These are phyloP conservation scores for Aspergillus clavatus DNA, from an alignment of 2,329 filamentous ascomycete species.

Conservation along the genomic window DNA sequence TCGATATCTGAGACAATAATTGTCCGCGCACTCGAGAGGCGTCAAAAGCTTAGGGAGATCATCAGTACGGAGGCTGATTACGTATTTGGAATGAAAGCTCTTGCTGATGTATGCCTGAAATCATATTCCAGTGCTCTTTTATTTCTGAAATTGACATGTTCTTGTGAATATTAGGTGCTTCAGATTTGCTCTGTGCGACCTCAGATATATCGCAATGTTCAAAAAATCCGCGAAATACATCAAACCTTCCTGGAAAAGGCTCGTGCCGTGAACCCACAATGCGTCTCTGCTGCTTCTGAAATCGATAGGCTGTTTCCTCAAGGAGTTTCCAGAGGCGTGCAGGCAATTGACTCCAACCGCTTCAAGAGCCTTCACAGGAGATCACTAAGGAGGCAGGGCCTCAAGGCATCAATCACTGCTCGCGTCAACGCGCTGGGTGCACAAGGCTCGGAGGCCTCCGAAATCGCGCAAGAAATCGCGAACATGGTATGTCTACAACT, in stretches of 20 bases:
- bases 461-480: slow-evolving; percentile 52
- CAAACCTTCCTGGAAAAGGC: slow-evolving; percentile 74
- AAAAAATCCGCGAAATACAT: slow-evolving; percentile 76
- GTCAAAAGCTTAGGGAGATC: slow-evolving; percentile 78
- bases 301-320: slow-evolving; percentile 17
- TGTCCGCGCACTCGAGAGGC: slow-evolving; percentile 67
- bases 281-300: slow-evolving; percentile 29
- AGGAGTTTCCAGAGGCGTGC: slow-evolving; percentile 44
- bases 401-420: slow-evolving; percentile 25
- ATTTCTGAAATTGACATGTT: not conserved
- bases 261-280: slow-evolving; percentile 64
- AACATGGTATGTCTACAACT: slow-evolving; percentile 39
- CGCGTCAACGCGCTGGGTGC: slow-evolving; percentile 40
- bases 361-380: slow-evolving; percentile 25
- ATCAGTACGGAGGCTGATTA: slow-evolving; percentile 84
- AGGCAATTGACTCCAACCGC: slow-evolving; percentile 45
- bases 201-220: slow-evolving; percentile 73
- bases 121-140: not conserved
- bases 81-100: slow-evolving; percentile 76
- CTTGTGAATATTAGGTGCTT: slow-evolving; percentile 56
- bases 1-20: slow-evolving; percentile 64
- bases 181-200: slow-evolving; percentile 67
- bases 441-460: slow-evolving; percentile 50
- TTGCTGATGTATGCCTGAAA: slow-evolving; percentile 65
- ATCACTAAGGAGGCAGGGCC: slow-evolving; percentile 26